Conservation (phyloP, 192 early-diverging fungal genomes). For the Podila epicladia region DNA sequence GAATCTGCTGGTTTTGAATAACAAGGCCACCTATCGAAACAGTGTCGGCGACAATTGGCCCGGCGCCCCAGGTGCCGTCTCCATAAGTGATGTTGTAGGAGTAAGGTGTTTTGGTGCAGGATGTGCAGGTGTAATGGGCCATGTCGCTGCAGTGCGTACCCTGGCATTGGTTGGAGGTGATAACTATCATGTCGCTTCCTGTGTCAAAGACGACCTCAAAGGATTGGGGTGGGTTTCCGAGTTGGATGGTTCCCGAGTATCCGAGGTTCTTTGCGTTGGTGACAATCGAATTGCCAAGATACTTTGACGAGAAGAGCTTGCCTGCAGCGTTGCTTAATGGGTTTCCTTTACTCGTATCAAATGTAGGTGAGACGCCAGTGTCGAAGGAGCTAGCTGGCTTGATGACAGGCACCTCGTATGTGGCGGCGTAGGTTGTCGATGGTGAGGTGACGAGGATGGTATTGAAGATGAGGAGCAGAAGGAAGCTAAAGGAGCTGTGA, state of each 20-base stretch:
- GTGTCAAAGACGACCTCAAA: conserved; percentile 93
- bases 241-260: conserved; percentile 87
- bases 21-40: conserved; percentile 17
- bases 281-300: conserved; percentile 13
- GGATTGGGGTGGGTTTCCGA: conserved; percentile 86
- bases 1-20: conserved; percentile 17
- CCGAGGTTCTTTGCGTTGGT: conserved; percentile 50
- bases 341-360: conserved; percentile 1
- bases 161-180: conserved; percentile 22
- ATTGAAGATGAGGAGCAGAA: not conserved
- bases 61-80: conserved; percentile 24
- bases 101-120: conserved; percentile 24
- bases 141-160: conserved; percentile 21
- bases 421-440: conserved; percentile 1
- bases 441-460: not conserved
- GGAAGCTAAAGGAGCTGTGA: not conserved
- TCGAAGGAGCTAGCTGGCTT: not conserved
- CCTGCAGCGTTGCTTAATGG: not conserved
- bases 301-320: conserved; percentile 18
- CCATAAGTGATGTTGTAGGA: conserved; percentile 28
- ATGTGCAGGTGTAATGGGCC: conserved; percentile 19
- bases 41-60: conserved; percentile 18
- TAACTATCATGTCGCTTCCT: conserved; percentile 55
- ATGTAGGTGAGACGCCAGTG: not conserved
- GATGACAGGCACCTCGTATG: conserved; percentile 14